Conservation (phyloP, 768 basidiomycete genomes). For the Suillus sp. region DNA sequence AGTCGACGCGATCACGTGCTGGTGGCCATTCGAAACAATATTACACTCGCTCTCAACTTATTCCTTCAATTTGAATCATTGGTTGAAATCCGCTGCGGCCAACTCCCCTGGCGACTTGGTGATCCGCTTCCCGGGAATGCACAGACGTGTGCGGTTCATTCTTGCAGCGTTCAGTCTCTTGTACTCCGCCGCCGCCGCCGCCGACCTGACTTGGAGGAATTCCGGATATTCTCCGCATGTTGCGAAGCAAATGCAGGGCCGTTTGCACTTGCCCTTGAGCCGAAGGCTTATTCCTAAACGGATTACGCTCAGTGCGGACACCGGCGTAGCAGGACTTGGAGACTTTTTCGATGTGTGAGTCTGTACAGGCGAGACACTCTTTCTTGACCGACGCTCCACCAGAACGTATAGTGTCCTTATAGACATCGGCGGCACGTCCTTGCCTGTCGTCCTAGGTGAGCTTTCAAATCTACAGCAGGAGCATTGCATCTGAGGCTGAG, state of each 20-base stretch:
- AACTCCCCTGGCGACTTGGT: background rate
- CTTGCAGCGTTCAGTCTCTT: background rate
- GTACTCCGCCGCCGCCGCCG: background rate
- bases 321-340: slow-evolving; percentile 54
- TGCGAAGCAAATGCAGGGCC: slow-evolving; percentile 17
- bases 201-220: background rate
- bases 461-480: background rate
- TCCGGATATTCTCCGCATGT: background rate
- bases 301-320: slow-evolving; percentile 20
- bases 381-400: slow-evolving; percentile 5
- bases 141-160: background rate
- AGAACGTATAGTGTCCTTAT: slow-evolving; percentile 69
- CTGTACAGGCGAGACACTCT: slow-evolving; percentile 1
- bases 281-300: slow-evolving; percentile 10
- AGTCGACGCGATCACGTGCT: background rate
- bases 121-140: background rate
- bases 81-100: background rate
- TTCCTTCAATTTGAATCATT: background rate
- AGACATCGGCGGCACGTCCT: slow-evolving; percentile 51
- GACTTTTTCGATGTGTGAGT: slow-evolving; percentile 65
- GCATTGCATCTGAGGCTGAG: background rate
- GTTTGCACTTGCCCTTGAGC: slow-evolving; percentile 30
- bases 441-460: slow-evolving; percentile 65
- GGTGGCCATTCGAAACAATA: background rate
- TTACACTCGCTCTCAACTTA: background rate